Evolutionary conservation across 768 basidiomycete genomes (phyloP).

Genomic region (Lepiota subincarnata): DNA sequence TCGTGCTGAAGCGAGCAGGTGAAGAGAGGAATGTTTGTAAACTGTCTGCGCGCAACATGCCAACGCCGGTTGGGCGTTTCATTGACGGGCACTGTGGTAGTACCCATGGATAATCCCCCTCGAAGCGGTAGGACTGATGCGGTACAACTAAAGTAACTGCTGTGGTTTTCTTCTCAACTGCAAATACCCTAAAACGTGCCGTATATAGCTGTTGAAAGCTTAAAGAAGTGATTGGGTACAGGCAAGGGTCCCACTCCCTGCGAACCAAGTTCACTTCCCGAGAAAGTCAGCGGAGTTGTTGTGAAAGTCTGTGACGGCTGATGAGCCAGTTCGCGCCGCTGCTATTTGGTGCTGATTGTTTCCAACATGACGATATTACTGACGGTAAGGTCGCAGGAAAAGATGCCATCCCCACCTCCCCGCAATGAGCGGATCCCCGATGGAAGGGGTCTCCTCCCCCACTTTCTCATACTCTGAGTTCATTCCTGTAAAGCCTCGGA

Average conservation of each 20-base stretch:
- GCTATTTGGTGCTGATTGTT: constrained; percentile 19
- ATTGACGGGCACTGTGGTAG: background rate
- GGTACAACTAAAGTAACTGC: background rate
- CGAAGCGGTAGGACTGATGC: too few relatives aligned
- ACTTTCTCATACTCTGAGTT: constrained; percentile 50
- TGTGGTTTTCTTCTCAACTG: background rate
- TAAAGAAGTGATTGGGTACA: background rate
- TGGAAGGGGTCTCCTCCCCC: constrained; percentile 8
- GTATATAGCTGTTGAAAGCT: background rate
- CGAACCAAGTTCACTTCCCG: background rate
- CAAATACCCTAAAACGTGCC: constrained; percentile 20
- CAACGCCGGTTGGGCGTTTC: too few relatives aligned
- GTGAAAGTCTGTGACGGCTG: too few relatives aligned
- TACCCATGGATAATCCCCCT: too few relatives aligned
- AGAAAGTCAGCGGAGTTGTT: too few relatives aligned
- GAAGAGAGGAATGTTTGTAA: too few relatives aligned
- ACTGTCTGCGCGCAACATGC: too few relatives aligned
- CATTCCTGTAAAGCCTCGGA: constrained; percentile 45
- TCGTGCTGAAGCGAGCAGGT: too few relatives aligned
- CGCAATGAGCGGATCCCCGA: constrained; percentile 16
- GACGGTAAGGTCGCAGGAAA: background rate
- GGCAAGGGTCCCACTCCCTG: background rate
- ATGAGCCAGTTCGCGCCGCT: constrained; percentile 21
- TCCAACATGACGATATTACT: background rate
- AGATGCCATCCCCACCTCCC: background rate